phyloP scores from a whole-genome alignment of 306 rosid species.

The Senna siamea region DNA sequence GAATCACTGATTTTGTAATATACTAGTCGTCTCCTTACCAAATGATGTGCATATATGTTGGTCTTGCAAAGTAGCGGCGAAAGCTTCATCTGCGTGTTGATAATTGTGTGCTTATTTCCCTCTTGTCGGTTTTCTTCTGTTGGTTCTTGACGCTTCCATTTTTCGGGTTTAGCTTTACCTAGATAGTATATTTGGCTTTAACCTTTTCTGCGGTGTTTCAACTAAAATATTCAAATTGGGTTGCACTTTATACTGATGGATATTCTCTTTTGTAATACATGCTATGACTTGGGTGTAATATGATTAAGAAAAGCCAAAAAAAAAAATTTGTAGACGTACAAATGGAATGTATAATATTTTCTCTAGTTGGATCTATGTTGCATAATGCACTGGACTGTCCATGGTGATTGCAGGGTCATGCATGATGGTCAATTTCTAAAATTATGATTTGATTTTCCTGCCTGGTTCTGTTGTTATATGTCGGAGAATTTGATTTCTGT shows the following conservation, averaged over 20 bases:
- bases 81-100: too few species aligned
- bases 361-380: neutral
- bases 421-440: neutral
- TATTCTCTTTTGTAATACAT: neutral
- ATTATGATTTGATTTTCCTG: neutral
- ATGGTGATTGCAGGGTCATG: constrained; percentile 7
- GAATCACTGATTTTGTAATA: too few species aligned
- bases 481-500: neutral
- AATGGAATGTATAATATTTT: neutral
- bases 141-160: too few species aligned
- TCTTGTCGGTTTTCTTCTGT: too few species aligned
- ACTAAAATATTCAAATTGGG: too few species aligned
- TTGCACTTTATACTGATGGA: neutral
- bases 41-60: too few species aligned
- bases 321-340: neutral
- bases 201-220: neutral
- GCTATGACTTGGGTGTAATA: neutral
- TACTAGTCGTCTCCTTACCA: too few species aligned
- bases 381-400: neutral
- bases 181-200: neutral
- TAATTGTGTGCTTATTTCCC: too few species aligned
- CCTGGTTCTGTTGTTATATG: neutral
- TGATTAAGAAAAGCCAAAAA: neutral
- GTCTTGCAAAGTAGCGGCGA: too few species aligned
- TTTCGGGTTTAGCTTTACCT: too few species aligned